These are phyloP conservation scores for Leccinum fibrillosum DNA, from an alignment of 768 basidiomycete species.

Conservation along the genomic window DNA sequence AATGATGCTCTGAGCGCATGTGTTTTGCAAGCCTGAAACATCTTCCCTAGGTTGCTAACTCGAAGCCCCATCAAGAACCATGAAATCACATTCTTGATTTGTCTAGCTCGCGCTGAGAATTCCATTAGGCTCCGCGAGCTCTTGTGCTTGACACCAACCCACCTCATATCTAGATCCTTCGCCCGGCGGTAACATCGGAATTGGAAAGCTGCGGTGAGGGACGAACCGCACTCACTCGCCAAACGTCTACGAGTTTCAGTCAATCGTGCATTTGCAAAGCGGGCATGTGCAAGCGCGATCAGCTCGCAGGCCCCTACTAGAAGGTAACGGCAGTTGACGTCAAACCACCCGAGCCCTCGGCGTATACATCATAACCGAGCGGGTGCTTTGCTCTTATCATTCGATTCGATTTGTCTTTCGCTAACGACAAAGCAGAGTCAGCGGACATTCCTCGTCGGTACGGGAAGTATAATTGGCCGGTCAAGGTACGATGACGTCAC, in stretches of 20 bases:
- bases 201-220: neutral
- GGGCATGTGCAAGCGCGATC: neutral
- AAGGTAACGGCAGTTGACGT: neutral
- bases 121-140: constrained; percentile 1
- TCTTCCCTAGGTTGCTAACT: neutral
- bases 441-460: neutral
- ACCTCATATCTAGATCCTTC: neutral
- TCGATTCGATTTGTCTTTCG: neutral
- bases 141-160: constrained; percentile 7
- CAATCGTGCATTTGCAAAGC: neutral
- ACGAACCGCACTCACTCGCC: neutral
- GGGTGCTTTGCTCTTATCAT: neutral
- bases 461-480: neutral
- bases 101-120: neutral
- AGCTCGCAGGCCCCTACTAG: neutral
- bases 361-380: neutral
- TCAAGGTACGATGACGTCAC: neutral
- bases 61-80: neutral
- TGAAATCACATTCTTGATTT: constrained; percentile 2
- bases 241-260: neutral
- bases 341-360: neutral
- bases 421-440: neutral
- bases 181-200: neutral
- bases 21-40: neutral
- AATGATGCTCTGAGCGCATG: neutral